A percentile compares a stretch with the other conserved stretches of the same genome.
phyloP scores from a whole-genome alignment of 306 rosid species.

The Acmispon strigosus region DNA sequence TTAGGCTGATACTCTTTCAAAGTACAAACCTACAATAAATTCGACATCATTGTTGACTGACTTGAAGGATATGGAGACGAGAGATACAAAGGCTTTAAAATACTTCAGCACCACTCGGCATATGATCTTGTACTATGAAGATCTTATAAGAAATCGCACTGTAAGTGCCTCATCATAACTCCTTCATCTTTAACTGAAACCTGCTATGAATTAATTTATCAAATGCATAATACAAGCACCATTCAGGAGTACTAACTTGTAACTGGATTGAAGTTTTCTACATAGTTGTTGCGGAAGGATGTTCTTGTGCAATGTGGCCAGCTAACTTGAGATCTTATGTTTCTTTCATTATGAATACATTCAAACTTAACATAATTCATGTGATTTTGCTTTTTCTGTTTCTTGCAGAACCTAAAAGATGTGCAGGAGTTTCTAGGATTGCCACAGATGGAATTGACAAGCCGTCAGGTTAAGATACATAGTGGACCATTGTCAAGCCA shows the following conservation, averaged over 20 bases:
- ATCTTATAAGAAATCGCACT: constrained; percentile 49
- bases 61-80: constrained; percentile 62
- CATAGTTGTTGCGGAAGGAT: background rate
- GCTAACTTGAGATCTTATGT: background rate
- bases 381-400: background rate
- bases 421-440: constrained; percentile 66
- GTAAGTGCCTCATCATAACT: constrained; percentile 38
- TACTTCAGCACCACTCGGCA: constrained; percentile 68
- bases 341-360: background rate
- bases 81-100: constrained; percentile 46
- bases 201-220: background rate
- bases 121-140: constrained; percentile 75
- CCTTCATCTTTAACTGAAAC: background rate
- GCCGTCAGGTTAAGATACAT: constrained; percentile 84
- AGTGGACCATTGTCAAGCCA: constrained; percentile 55
- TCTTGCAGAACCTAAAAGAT: constrained; percentile 60
- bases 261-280: background rate
- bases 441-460: constrained; percentile 53
- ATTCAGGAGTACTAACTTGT: background rate
- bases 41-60: constrained; percentile 44
- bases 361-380: background rate
- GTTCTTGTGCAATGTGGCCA: background rate
- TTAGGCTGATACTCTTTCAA: constrained; percentile 75
- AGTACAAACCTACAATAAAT: constrained; percentile 71
- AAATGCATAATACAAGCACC: background rate